Evolutionary conservation across 2,329 filamentous ascomycete species (phyloP).

Genomic region (Juglanconis juglandina): DNA sequence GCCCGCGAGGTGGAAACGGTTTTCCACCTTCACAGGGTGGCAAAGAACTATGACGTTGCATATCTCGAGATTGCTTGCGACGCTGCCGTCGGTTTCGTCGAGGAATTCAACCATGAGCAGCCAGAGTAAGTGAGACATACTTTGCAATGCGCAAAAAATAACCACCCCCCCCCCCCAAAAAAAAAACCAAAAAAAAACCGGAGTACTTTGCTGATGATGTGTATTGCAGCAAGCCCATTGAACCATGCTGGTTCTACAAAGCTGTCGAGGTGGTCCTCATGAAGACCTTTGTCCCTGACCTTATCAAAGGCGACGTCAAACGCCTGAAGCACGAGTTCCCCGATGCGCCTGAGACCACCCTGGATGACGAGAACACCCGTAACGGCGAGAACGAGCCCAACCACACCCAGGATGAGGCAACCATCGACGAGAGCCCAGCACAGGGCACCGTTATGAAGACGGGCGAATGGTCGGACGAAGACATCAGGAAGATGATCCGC

Average conservation of each 20-base stretch:
- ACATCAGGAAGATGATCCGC: background rate
- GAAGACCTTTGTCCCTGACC: background rate
- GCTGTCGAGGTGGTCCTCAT: background rate
- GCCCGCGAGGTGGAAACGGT: background rate
- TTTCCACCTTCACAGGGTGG: background rate
- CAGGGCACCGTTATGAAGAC: background rate
- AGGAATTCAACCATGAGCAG: background rate
- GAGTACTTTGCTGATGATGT: background rate
- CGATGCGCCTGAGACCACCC: background rate
- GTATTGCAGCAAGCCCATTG: background rate
- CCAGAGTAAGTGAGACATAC: background rate
- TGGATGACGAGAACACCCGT: background rate
- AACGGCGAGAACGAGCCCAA: background rate
- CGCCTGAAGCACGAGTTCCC: background rate
- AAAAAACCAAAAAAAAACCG: too few relatives aligned
- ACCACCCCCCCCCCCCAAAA: too few relatives aligned
- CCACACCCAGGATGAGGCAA: background rate
- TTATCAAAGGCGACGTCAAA: background rate
- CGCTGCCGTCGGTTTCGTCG: background rate
- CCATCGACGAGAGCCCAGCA: background rate
- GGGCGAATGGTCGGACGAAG: background rate
- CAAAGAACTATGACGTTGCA: background rate
- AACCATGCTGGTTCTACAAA: background rate
- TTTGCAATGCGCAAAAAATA: background rate
- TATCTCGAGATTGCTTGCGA: background rate